These are phyloP conservation scores for Sodiomyces alkalinus DNA, from an alignment of 2,329 filamentous ascomycete species.

Conservation along the genomic window DNA sequence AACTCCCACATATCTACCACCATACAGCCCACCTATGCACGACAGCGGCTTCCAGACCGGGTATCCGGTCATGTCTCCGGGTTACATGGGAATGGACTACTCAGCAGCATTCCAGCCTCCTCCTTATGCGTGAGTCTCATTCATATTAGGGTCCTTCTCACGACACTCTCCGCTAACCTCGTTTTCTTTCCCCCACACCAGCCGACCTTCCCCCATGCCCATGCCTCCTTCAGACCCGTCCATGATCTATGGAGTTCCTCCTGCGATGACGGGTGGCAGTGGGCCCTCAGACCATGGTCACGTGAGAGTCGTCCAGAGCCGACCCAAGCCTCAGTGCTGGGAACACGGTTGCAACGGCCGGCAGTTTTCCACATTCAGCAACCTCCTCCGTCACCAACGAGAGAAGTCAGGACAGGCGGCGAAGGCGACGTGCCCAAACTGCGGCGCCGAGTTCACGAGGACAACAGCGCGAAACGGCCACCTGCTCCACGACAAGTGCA, in stretches of 20 bases:
- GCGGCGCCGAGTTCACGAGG: slow-evolving; percentile 83
- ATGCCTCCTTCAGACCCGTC: slow-evolving; percentile 21
- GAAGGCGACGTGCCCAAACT: slow-evolving; percentile 81
- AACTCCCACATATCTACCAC: slow-evolving; percentile 28
- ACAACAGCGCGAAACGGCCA: slow-evolving; percentile 84
- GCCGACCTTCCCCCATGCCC: slow-evolving; percentile 22
- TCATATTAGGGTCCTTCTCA: slow-evolving; percentile 1
- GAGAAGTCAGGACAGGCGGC: slow-evolving; percentile 86
- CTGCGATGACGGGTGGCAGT: slow-evolving; percentile 19
- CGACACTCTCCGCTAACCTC: no score
- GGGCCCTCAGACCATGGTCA: slow-evolving; percentile 18
- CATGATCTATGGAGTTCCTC: slow-evolving; percentile 29
- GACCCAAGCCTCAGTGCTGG: slow-evolving; percentile 93
- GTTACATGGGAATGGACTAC: slow-evolving; percentile 31
- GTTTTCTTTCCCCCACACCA: no score
- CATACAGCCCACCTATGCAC: slow-evolving; percentile 33
- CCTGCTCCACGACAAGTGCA: slow-evolving; percentile 78
- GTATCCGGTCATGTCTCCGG: slow-evolving; percentile 18
- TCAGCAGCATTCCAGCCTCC: slow-evolving; percentile 16
- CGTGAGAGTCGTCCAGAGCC: slow-evolving; percentile 57
- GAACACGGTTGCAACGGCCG: slow-evolving; percentile 93
- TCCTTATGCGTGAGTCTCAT: slow-evolving; percentile 23
- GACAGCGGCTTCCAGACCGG: slow-evolving; percentile 20
- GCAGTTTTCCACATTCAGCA: slow-evolving; percentile 94
- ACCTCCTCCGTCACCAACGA: slow-evolving; percentile 78